phyloP scores from a whole-genome alignment of 2,329 filamentous ascomycete genomes.

The Talaromyces sp. region DNA sequence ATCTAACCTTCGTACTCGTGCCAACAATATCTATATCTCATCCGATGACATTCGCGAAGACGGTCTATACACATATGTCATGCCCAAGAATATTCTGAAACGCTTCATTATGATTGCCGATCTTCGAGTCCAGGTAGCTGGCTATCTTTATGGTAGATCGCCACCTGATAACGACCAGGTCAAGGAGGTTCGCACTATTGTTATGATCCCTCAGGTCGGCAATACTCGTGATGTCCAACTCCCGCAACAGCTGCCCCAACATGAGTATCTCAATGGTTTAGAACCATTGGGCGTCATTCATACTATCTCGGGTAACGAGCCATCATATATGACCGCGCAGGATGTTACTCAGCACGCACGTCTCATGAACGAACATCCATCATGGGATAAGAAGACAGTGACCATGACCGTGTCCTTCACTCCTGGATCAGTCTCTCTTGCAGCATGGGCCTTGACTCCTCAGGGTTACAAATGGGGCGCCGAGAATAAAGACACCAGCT shows the following conservation, averaged over 20 bases:
- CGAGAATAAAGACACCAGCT: conserved; percentile 88
- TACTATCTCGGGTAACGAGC: conserved; percentile 89
- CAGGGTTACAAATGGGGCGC: conserved; percentile 94
- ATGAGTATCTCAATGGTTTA: conserved; percentile 80
- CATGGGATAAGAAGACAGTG: conserved; percentile 85
- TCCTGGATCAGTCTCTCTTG: conserved; percentile 89
- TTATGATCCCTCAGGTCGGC: conserved; percentile 96
- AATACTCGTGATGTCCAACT: conserved; percentile 88
- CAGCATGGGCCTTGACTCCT: conserved; percentile 89
- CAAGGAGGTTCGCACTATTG: conserved; percentile 94
- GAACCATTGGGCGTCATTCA: conserved; percentile 95
- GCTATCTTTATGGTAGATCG: conserved; percentile 89
- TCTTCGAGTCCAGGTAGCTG: conserved; percentile 91
- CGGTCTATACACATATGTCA: conserved; percentile 87
- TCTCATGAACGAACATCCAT: conserved; percentile 76
- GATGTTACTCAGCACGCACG: conserved; percentile 94
- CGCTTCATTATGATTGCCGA: conserved; percentile 97
- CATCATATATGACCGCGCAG: conserved; percentile 90
- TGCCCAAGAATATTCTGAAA: conserved; percentile 98
- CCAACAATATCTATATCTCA: conserved; percentile 98
- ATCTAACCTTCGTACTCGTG: conserved; percentile 85
- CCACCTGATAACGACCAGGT: conserved; percentile 93
- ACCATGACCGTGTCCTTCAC: conserved; percentile 97
- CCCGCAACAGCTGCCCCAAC: conserved; percentile 83
- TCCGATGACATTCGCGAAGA: conserved; percentile 90